Evolutionary conservation across 306 rosid genomes (phyloP).

Genomic region (Ormosia emarginata): DNA sequence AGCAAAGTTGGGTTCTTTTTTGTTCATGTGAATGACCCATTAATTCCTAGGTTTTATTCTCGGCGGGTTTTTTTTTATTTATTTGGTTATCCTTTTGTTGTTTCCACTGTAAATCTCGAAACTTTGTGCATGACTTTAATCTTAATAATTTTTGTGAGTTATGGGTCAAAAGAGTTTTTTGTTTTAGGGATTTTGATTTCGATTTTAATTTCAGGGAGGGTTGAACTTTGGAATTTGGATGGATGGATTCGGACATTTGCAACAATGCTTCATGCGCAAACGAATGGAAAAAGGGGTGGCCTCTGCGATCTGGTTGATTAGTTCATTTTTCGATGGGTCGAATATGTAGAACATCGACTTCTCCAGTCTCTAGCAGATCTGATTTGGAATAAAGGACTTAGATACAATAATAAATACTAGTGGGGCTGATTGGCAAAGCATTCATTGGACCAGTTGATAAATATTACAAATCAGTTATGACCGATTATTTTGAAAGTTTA

Average conservation of each 20-base stretch:
- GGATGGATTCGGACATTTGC: conserved; percentile 74
- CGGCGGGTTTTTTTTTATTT: not conserved
- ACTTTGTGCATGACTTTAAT: conserved; percentile 25
- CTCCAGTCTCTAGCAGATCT: too few species aligned
- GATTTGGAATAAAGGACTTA: too few species aligned
- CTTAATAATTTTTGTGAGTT: not conserved
- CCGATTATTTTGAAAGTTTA: too few species aligned
- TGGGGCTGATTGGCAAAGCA: too few species aligned
- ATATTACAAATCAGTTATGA: too few species aligned
- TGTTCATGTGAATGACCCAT: conserved; percentile 20
- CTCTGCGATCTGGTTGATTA: conserved; percentile 82
- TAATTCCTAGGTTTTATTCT: conserved; percentile 1
- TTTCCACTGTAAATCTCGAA: conserved; percentile 25
- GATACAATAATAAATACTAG: too few species aligned
- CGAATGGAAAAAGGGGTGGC: conserved; percentile 91
- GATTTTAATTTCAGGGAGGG: conserved; percentile 12
- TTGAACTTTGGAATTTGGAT: conserved; percentile 32
- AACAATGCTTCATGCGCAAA: conserved; percentile 54
- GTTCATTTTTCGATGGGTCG: conserved; percentile 17
- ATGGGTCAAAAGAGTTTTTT: conserved; percentile 37
- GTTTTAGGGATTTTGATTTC: conserved; percentile 3
- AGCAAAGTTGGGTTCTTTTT: conserved; percentile 15
- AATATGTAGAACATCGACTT: too few species aligned
- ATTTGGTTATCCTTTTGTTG: not conserved
- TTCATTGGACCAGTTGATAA: too few species aligned